Evolutionary conservation across 192 early-diverging fungal genomes (phyloP).

Genomic region (Umbelopsis ramanniana): DNA sequence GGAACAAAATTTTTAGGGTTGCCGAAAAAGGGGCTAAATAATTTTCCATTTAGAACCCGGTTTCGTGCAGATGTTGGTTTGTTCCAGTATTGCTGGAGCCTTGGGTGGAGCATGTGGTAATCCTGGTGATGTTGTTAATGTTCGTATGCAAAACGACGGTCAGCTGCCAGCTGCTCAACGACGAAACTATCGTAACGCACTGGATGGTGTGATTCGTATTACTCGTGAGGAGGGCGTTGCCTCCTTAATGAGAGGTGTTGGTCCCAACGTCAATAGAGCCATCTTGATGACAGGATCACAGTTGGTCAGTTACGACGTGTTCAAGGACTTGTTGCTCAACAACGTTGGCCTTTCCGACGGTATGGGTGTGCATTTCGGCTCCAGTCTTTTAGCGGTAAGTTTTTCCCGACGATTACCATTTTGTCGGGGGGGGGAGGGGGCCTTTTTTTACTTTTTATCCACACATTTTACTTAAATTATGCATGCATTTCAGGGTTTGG

Average conservation of each 20-base stretch:
- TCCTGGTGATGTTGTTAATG: conserved; percentile 81
- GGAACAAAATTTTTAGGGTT: conserved; percentile 18
- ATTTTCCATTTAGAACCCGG: conserved; percentile 34
- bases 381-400: conserved; percentile 72
- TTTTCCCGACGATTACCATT: neutral
- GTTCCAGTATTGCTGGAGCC: conserved; percentile 50
- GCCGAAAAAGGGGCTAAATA: conserved; percentile 5
- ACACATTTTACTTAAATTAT: neutral
- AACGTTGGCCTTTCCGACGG: conserved; percentile 67
- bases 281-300: conserved; percentile 83
- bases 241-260: conserved; percentile 87
- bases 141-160: conserved; percentile 83
- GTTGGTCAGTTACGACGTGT: conserved; percentile 75
- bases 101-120: conserved; percentile 75
- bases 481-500: conserved; percentile 55
- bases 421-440: neutral
- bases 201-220: conserved; percentile 77
- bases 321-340: conserved; percentile 72
- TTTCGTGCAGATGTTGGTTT: conserved; percentile 49
- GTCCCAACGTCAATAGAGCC: conserved; percentile 89
- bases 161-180: conserved; percentile 63
- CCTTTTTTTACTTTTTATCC: neutral
- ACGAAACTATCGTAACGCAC: conserved; percentile 76
- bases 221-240: conserved; percentile 73
- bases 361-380: conserved; percentile 66